Percentiles rank a stretch among this genome's conserved stretches.
Evolutionary conservation across 331 rosid species (phyloP).

Genomic region (Pyrus hybrid): DNA sequence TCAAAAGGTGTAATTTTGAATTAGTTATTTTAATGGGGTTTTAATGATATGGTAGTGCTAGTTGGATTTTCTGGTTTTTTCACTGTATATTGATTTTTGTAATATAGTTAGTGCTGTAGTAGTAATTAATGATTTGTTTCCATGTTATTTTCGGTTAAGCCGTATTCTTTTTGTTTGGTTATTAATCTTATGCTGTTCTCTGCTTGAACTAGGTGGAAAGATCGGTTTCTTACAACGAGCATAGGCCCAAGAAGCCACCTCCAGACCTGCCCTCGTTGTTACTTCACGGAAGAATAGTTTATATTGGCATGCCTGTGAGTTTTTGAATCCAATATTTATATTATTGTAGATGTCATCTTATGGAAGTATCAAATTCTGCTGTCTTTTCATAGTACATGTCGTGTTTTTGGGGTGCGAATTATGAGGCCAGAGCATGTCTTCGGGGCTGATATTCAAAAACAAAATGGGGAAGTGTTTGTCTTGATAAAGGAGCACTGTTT

Average conservation of each 20-base stretch:
- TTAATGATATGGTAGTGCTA: not conserved
- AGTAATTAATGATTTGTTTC: too few species aligned
- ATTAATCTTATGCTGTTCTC: slow-evolving; percentile 10
- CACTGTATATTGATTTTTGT: not conserved
- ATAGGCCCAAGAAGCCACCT: slow-evolving; percentile 70
- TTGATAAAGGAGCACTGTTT: not conserved
- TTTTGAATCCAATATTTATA: not conserved
- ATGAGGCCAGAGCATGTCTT: not conserved
- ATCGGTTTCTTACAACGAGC: slow-evolving; percentile 61
- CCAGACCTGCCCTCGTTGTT: slow-evolving; percentile 91
- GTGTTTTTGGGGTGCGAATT: not conserved
- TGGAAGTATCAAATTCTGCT: not conserved
- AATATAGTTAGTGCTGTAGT: too few species aligned
- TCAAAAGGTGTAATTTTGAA: too few species aligned
- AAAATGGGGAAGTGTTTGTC: not conserved
- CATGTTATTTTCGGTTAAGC: not conserved
- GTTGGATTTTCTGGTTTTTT: not conserved
- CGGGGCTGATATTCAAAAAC: not conserved
- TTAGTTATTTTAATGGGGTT: not conserved
- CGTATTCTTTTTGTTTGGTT: not conserved
- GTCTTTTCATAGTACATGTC: not conserved
- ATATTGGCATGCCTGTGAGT: slow-evolving; percentile 98
- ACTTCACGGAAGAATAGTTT: slow-evolving; percentile 84
- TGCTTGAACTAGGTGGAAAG: slow-evolving; percentile 64
- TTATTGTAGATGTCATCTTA: not conserved